These are phyloP conservation scores for Boeremia lycopersici DNA, from an alignment of 2,329 filamentous ascomycete species.

Conservation along the genomic window DNA sequence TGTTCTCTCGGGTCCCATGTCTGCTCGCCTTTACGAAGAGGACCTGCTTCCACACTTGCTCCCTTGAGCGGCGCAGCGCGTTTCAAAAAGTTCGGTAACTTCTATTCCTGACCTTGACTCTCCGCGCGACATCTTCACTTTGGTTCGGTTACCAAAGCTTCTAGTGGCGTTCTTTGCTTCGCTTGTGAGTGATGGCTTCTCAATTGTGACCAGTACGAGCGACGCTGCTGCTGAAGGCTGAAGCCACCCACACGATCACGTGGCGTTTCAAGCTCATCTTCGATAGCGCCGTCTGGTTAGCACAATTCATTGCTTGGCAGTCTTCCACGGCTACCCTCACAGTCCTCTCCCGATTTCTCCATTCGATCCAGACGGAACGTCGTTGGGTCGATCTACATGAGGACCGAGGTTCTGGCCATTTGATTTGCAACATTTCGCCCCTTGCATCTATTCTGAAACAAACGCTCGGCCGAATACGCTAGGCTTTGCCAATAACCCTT, in stretches of 20 bases:
- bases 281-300: conserved; percentile 12
- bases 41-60: conserved; percentile 1
- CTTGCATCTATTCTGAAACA: conserved; percentile 16
- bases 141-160: conserved; percentile 1
- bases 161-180: neutral
- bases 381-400: conserved; percentile 4
- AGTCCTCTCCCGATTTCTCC: neutral
- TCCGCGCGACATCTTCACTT: neutral
- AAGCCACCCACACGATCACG: conserved; percentile 2
- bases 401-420: conserved; percentile 9
- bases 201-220: neutral
- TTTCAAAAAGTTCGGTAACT: conserved; percentile 11
- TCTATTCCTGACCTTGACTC: conserved; percentile 6
- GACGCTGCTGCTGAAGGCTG: neutral
- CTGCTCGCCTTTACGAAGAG: conserved; percentile 6
- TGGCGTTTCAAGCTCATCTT: conserved; percentile 7
- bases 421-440: conserved; percentile 7
- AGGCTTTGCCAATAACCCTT: neutral
- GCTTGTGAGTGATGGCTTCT: neutral
- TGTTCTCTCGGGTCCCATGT: neutral
- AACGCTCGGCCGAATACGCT: conserved; percentile 5
- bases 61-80: conserved; percentile 1
- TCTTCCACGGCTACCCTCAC: neutral
- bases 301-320: neutral
- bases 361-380: neutral